A percentile compares a stretch with the other conserved stretches of the same genome.
These are phyloP conservation scores for Arthrinium phaeospermum DNA, from an alignment of 2,329 filamentous ascomycete genomes.

Conservation along the genomic window DNA sequence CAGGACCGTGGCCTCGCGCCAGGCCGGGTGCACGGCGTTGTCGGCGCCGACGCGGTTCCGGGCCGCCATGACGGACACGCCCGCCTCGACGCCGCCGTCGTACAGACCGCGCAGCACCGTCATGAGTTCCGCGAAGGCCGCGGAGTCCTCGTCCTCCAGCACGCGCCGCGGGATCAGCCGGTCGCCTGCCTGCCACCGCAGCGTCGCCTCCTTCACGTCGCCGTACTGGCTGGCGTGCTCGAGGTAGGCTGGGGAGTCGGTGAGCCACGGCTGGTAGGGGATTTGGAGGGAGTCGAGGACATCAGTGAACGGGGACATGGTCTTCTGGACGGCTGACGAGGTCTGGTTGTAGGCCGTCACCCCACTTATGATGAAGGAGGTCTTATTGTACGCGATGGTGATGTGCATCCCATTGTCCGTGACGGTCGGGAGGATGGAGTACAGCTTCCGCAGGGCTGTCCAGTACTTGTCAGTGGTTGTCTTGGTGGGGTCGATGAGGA, in stretches of 20 bases:
- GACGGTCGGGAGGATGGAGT: constrained; percentile 29
- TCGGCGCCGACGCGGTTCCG: not conserved
- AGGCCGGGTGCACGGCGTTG: constrained; percentile 31
- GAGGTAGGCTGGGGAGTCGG: not conserved
- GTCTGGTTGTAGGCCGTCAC: not conserved
- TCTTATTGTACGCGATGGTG: constrained; percentile 28
- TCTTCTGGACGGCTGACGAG: not conserved
- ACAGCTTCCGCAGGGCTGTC: constrained; percentile 29
- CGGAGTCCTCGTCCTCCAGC: not conserved
- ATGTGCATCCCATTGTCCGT: constrained; percentile 32
- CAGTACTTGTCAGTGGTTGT: constrained; percentile 28
- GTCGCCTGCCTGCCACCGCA: not conserved
- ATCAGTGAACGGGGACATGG: not conserved
- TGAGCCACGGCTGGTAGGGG: not conserved
- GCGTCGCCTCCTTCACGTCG: not conserved
- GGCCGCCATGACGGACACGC: constrained; percentile 26
- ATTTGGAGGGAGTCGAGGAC: not conserved
- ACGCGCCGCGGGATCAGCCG: not conserved
- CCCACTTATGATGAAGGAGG: not conserved
- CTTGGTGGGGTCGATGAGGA: not conserved
- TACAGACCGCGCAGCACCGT: constrained; percentile 27
- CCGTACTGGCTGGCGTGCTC: not conserved
- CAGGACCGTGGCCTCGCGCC: constrained; percentile 25
- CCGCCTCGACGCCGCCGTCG: constrained; percentile 25
- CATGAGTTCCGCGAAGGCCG: constrained; percentile 28